Base-by-base conservation (phyloP, 345 rosid species). In the Salix exigua region DNA sequence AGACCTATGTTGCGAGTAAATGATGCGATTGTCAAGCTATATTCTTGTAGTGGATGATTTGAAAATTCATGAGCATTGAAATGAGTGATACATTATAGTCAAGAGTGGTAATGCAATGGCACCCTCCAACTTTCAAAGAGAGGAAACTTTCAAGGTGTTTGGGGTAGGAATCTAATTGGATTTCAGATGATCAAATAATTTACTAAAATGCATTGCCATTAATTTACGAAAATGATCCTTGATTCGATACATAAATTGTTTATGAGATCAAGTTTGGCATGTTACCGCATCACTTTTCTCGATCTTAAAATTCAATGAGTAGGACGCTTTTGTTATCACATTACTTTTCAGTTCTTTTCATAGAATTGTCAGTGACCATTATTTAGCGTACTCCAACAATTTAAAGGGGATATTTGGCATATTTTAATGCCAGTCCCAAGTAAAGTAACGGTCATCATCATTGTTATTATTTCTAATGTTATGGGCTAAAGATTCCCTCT, bases 11-110 rank as follows among this genome's bases (percentile, higher is more conserved):
- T 44, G n/a, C 66, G 66, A 58, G 46, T 70, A 66, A 72, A 50
- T 35, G 70, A 77, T 78, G 71, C 60, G 73, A 61, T 64, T 55
- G 51, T 53, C 60, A 53, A 18, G 60, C 60, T 53, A 53, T 53
- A 19, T 53, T 19, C 60, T 18, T 53, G 2, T 53, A 7, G 60
- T 53, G 60, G 60, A 53, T 61, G 30, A 68, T 53, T 78, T 17
- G 37, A 51, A 44, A 53, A 17, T 26, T 70, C 28, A 48, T n/a
- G n/a, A 14, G 16, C 19, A 14, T 61, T 60, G 8, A n/a, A 58
- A 18, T 7, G 18, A n/a, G 6, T 37, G 10, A 38, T n/a, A 37
- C 33, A 14, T 7, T 40, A 40, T 26, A 37, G 68, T 61, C 68
- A 73, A 70, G 53, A 16, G n/a, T 53, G 25, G 11, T 23, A 68